Evolutionary conservation across 2,329 filamentous ascomycete genomes (phyloP).

Genomic region (Trichoderma atrobrunneum): DNA sequence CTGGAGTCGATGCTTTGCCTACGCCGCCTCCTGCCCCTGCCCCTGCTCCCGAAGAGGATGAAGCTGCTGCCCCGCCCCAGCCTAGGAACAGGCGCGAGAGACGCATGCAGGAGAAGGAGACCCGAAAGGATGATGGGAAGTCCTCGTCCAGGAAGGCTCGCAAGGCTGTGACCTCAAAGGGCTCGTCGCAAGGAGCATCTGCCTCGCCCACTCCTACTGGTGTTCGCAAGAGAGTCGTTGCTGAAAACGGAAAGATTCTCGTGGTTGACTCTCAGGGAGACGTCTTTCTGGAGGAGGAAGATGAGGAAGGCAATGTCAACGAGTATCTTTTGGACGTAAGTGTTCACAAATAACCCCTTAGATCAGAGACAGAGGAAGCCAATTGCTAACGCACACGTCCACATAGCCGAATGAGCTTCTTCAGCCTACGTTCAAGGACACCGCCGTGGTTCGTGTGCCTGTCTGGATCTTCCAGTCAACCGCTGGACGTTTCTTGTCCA

Average conservation of each 20-base stretch:
- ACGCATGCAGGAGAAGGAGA: constrained; percentile 82
- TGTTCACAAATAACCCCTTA: constrained; percentile 24
- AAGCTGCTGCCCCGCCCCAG: constrained; percentile 48
- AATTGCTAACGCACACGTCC: constrained; percentile 16
- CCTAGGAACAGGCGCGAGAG: constrained; percentile 81
- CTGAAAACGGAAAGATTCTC: constrained; percentile 92
- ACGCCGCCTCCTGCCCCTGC: constrained; percentile 39
- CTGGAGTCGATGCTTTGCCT: constrained; percentile 56
- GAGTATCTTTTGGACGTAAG: constrained; percentile 87
- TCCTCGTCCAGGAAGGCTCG: constrained; percentile 48
- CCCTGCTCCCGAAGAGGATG: constrained; percentile 44
- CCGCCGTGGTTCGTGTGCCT: constrained; percentile 76
- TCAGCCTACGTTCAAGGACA: constrained; percentile 74
- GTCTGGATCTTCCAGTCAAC: constrained; percentile 64
- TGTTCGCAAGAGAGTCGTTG: constrained; percentile 80
- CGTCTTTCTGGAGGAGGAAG: constrained; percentile 90
- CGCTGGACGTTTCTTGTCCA: constrained; percentile 49
- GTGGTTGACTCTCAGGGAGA: constrained; percentile 90
- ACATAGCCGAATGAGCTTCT: constrained; percentile 72
- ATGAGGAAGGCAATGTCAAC: constrained; percentile 77
- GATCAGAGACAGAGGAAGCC: not conserved
- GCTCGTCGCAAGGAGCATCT: constrained; percentile 44
- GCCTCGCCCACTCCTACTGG: constrained; percentile 62
- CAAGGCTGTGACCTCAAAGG: constrained; percentile 32
- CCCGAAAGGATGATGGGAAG: constrained; percentile 65